A percentile compares a stretch with the other conserved stretches of the same genome.
Evolutionary conservation across 768 basidiomycete species (phyloP).

Genomic region (Pleurotus pulmonarius): DNA sequence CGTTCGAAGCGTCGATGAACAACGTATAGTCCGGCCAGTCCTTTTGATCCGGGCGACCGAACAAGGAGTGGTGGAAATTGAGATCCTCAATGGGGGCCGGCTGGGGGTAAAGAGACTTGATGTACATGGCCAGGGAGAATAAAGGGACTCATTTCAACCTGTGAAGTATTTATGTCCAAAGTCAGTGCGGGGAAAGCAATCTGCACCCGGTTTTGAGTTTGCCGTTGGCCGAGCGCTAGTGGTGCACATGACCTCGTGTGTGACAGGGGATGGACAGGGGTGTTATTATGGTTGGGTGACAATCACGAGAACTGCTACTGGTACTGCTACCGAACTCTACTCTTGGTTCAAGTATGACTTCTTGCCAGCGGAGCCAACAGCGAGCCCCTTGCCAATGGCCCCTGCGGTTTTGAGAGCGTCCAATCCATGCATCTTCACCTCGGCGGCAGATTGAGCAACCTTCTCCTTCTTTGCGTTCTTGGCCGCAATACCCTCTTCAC

Average conservation of each 20-base stretch:
- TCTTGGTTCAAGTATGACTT: not conserved
- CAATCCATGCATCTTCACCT: not conserved
- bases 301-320: not conserved
- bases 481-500: not conserved
- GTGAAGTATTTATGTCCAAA: not conserved
- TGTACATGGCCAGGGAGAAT: conserved; percentile 34
- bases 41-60: conserved; percentile 51
- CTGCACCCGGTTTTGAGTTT: not conserved
- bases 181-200: not conserved
- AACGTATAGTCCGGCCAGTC: conserved; percentile 53
- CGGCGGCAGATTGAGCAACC: not conserved
- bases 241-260: not conserved
- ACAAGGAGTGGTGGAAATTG: conserved; percentile 54
- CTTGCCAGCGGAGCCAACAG: not conserved
- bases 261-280: not conserved
- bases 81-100: conserved; percentile 42
- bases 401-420: not conserved
- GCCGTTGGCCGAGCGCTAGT: not conserved
- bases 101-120: conserved; percentile 56
- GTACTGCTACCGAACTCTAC: not conserved
- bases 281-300: too few species aligned
- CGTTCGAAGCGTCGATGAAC: conserved; percentile 54
- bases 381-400: not conserved
- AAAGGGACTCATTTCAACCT: not conserved
- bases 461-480: not conserved